Percentiles rank a stretch among this genome's conserved stretches.
These are phyloP conservation scores for Saccharum officinarum DNA, from an alignment of 176 grass and related monocot genomes.

Conservation along the genomic window DNA sequence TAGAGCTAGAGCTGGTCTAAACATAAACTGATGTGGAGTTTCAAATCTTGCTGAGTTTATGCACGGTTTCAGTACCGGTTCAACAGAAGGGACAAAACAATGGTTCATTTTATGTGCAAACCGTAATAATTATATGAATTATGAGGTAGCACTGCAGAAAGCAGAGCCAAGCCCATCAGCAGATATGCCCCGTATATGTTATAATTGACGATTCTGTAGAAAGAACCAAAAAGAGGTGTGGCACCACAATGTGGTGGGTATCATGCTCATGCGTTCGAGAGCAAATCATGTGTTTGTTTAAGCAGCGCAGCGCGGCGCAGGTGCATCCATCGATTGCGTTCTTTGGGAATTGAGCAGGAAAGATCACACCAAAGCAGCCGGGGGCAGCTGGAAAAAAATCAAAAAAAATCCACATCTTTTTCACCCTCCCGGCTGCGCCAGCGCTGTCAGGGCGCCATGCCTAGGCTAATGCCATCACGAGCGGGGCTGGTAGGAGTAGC, in stretches of 20 bases:
- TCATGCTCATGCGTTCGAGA: constrained; percentile 9
- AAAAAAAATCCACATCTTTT: not conserved
- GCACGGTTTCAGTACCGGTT: not conserved
- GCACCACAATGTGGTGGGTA: not conserved
- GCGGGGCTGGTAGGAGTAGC: not conserved
- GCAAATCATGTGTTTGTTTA: constrained; percentile 46
- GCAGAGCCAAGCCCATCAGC: not conserved
- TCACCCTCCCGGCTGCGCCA: not conserved
- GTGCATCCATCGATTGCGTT: constrained; percentile 41
- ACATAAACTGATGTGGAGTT: too few relatives aligned
- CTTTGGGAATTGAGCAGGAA: constrained; percentile 51
- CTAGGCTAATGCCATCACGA: constrained; percentile 58
- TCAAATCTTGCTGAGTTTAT: too few relatives aligned
- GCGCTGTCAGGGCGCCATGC: constrained; percentile 50
- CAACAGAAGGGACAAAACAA: not conserved
- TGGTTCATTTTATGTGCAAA: not conserved
- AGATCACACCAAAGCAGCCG: not conserved
- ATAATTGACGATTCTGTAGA: constrained; percentile 36
- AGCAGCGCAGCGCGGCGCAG: not conserved
- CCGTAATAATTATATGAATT: not conserved
- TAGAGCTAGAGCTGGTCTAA: too few relatives aligned
- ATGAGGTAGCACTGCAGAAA: not conserved
- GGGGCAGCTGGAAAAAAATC: too few relatives aligned
- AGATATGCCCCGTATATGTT: not conserved
- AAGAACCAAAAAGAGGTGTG: constrained; percentile 55